Evolutionary conservation across 2,329 filamentous ascomycete genomes (phyloP).

Genomic region (Didymella keratinophila): DNA sequence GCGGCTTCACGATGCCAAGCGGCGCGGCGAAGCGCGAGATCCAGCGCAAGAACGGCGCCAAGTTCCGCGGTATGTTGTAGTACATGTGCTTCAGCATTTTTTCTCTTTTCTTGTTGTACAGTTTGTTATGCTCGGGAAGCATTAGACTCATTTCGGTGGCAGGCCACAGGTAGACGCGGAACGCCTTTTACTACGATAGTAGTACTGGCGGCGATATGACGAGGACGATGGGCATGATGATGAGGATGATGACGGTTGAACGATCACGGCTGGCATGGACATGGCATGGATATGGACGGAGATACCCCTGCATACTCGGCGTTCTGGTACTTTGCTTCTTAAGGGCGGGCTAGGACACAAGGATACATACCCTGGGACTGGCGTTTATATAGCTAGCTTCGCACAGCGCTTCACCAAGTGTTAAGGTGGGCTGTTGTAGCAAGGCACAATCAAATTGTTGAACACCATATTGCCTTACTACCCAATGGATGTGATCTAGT

Average conservation of each 20-base stretch:
- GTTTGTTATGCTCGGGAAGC: not conserved
- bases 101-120: not conserved
- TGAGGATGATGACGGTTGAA: not conserved
- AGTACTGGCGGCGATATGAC: too few species aligned
- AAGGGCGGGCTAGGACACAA: not conserved
- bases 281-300: conserved; percentile 4
- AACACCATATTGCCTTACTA: too few species aligned
- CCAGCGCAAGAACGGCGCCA: conserved; percentile 31
- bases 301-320: conserved; percentile 17
- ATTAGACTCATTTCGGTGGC: conserved; percentile 4
- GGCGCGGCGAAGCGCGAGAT: conserved; percentile 9
- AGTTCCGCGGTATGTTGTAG: conserved; percentile 33
- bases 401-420: not conserved
- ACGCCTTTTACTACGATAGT: not conserved
- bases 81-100: not conserved
- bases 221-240: not conserved
- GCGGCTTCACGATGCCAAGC: conserved; percentile 15
- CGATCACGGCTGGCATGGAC: conserved; percentile 5
- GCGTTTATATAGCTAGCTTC: conserved; percentile 6
- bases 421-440: too few species aligned
- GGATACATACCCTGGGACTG: conserved; percentile 6
- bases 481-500: too few species aligned
- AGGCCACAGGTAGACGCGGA: conserved; percentile 2
- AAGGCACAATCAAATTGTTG: not conserved
- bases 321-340: conserved; percentile 1